These are phyloP conservation scores for Austroboletus festivus DNA, from an alignment of 768 basidiomycete species.

Conservation along the genomic window DNA sequence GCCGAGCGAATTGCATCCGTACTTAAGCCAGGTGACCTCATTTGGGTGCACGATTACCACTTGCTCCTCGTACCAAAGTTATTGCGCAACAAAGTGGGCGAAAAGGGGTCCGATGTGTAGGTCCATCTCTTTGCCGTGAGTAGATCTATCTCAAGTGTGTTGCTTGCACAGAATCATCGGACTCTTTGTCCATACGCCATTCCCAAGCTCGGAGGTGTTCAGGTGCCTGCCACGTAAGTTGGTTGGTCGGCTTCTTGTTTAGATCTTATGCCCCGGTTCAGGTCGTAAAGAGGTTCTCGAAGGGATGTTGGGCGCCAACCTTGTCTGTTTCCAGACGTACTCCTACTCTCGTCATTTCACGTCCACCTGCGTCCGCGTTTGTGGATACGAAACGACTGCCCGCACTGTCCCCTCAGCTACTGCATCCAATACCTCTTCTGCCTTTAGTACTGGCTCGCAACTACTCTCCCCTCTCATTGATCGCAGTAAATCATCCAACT, in stretches of 20 bases:
- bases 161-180: slow-evolving; percentile 54
- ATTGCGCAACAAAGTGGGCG: slow-evolving; percentile 61
- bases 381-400: slow-evolving; percentile 81
- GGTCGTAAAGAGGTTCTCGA: slow-evolving; percentile 92
- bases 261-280: slow-evolving; percentile 22
- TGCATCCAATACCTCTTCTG: slow-evolving; percentile 7
- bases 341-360: slow-evolving; percentile 94
- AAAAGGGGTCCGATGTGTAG: slow-evolving; percentile 27
- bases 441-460: neutral
- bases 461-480: slow-evolving; percentile 2
- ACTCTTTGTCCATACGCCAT: slow-evolving; percentile 96
- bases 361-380: slow-evolving; percentile 92
- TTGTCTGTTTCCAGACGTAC: slow-evolving; percentile 97
- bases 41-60: slow-evolving; percentile 97
- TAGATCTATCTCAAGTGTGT: neutral
- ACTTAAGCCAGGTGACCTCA: slow-evolving; percentile 85
- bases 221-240: slow-evolving; percentile 82
- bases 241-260: neutral
- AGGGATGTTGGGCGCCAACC: slow-evolving; percentile 96
- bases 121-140: neutral
- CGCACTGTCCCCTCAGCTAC: slow-evolving; percentile 6
- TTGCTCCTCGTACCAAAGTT: slow-evolving; percentile 86
- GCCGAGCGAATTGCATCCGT: slow-evolving; percentile 70
- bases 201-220: slow-evolving; percentile 96
- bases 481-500: slow-evolving; percentile 1